Evolutionary conservation across 1,139 yeast genomes (phyloP).

Genomic region (Yamadazyma epiphylla): DNA sequence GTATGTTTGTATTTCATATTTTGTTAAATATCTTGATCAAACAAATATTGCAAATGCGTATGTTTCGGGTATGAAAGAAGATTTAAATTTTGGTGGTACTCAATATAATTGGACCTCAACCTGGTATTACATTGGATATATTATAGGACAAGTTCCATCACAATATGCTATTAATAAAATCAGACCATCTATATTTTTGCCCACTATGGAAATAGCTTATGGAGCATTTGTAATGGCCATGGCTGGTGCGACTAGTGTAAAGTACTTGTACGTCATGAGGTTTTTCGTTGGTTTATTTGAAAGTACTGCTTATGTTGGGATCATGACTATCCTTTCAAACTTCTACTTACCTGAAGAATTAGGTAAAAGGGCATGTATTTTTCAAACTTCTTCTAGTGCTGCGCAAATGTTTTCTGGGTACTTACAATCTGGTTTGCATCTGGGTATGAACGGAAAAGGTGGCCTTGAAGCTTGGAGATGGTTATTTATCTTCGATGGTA

Average conservation of each 20-base stretch:
- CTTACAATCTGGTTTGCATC: slow-evolving; percentile 26
- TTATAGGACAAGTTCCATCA: slow-evolving; percentile 17
- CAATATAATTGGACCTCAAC: slow-evolving; percentile 28
- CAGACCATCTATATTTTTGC: slow-evolving; percentile 15
- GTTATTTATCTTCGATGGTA: slow-evolving; percentile 31
- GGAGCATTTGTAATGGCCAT: slow-evolving; percentile 11
- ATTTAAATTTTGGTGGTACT: slow-evolving; percentile 21
- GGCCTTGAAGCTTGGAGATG: slow-evolving; percentile 34
- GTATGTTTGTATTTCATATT: slow-evolving; percentile 32
- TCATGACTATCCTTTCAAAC: slow-evolving; percentile 12
- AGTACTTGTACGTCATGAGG: slow-evolving; percentile 12
- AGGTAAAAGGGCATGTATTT: slow-evolving; percentile 14
- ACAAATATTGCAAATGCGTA: slow-evolving; percentile 33
- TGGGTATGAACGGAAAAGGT: slow-evolving; percentile 20
- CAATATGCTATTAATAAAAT: slow-evolving; percentile 10
- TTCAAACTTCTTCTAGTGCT: slow-evolving; percentile 12
- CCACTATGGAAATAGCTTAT: slow-evolving; percentile 10
- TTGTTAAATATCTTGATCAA: slow-evolving; percentile 43
- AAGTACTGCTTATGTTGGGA: slow-evolving; percentile 13
- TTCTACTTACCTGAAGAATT: slow-evolving; percentile 15
- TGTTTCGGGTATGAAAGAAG: slow-evolving; percentile 35
- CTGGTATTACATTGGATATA: slow-evolving; percentile 29
- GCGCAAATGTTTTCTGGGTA: slow-evolving; percentile 31
- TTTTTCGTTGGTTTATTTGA: slow-evolving; percentile 14
- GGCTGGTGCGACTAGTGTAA: slow-evolving; percentile 9